These are phyloP conservation scores for Pichia sp. DNA, from an alignment of 1,139 yeast species.

Conservation along the genomic window DNA sequence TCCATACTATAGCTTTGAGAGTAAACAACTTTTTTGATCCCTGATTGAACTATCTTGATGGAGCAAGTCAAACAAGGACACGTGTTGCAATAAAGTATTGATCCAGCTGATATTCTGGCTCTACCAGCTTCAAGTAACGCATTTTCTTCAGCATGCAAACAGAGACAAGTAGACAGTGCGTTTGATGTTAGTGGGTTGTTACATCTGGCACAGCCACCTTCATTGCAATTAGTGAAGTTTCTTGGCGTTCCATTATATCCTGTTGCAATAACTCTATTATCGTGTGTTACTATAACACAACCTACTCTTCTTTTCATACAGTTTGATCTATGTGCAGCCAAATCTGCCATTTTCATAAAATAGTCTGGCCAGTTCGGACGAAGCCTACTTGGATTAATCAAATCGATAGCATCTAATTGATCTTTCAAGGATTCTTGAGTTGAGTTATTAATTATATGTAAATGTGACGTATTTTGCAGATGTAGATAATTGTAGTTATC, in stretches of 20 bases:
- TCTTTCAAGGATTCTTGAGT: slow-evolving; percentile 26
- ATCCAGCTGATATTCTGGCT: slow-evolving; percentile 61
- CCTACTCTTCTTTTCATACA: slow-evolving; percentile 98
- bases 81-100: slow-evolving; percentile 83
- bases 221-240: slow-evolving; percentile 78
- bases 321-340: slow-evolving; percentile 87
- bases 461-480: slow-evolving; percentile 41
- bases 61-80: slow-evolving; percentile 97
- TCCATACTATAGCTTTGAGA: slow-evolving; percentile 94
- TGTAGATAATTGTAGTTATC: slow-evolving; percentile 7
- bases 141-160: slow-evolving; percentile 95
- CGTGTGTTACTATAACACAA: slow-evolving; percentile 76
- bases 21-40: slow-evolving; percentile 87
- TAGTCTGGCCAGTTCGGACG: slow-evolving; percentile 96
- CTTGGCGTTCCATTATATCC: slow-evolving; percentile 98
- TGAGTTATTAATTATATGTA: slow-evolving; percentile 57
- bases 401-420: slow-evolving; percentile 42
- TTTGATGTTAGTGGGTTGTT: slow-evolving; percentile 44
- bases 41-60: slow-evolving; percentile 88
- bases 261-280: slow-evolving; percentile 82
- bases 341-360: slow-evolving; percentile 85
- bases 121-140: slow-evolving; percentile 92
- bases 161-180: slow-evolving; percentile 78
- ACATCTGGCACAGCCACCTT: slow-evolving; percentile 91
- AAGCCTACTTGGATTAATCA: slow-evolving; percentile 53